Conservation (phyloP, 2,329 filamentous ascomycete species). For the Colletotrichum filicis region DNA sequence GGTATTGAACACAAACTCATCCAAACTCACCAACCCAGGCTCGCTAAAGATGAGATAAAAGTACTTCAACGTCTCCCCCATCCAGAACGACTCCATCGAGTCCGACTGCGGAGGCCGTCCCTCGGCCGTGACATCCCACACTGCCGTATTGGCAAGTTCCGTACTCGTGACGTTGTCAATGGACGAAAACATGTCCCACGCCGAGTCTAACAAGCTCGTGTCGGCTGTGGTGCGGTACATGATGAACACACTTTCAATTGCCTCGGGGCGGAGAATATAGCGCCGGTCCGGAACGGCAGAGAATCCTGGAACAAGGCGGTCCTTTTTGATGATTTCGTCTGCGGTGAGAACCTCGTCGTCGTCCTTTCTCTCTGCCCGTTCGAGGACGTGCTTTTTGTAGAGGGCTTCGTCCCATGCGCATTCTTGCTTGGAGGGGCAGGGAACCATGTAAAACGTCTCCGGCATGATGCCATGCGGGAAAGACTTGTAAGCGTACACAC, state of each 20-base stretch:
- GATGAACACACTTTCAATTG: conserved; percentile 75
- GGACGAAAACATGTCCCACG: conserved; percentile 70
- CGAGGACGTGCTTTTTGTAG: conserved; percentile 48
- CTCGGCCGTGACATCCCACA: conserved; percentile 57
- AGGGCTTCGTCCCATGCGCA: conserved; percentile 44
- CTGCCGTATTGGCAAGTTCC: conserved; percentile 62
- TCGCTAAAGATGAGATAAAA: conserved; percentile 65
- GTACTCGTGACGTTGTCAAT: conserved; percentile 63
- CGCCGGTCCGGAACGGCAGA: conserved; percentile 42
- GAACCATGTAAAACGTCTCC: conserved; percentile 61
- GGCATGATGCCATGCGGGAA: conserved; percentile 69
- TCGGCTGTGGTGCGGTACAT: conserved; percentile 73
- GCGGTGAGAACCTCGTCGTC: conserved; percentile 37
- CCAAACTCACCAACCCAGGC: conserved; percentile 63
- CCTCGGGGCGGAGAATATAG: conserved; percentile 71
- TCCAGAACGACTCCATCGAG: conserved; percentile 64
- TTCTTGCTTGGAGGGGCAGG: conserved; percentile 46
- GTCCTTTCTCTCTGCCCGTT: conserved; percentile 39
- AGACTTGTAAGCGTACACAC: conserved; percentile 66
- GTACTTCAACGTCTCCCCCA: conserved; percentile 46
- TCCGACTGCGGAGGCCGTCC: conserved; percentile 56
- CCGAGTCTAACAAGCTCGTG: conserved; percentile 61
- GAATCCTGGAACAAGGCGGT: conserved; percentile 41
- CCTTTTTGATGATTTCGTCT: conserved; percentile 41
- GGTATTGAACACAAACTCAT: conserved; percentile 64